phyloP scores from a whole-genome alignment of 345 rosid species.

The Citrus australasica region DNA sequence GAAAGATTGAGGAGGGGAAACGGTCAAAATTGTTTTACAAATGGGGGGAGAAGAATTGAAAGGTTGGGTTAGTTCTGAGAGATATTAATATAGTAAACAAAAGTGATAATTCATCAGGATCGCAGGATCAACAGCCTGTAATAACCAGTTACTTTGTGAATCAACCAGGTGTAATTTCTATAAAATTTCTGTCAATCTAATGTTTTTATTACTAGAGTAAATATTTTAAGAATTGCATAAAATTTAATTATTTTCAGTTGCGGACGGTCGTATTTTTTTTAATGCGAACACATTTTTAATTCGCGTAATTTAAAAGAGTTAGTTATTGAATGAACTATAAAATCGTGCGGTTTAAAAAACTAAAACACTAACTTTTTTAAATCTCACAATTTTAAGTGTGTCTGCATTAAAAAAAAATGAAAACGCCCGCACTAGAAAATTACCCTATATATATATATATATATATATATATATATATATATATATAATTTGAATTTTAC shows the following conservation, averaged over 20 bases:
- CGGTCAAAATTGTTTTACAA: constrained; percentile 6
- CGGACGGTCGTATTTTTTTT: too few species aligned
- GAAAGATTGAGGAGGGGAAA: not conserved
- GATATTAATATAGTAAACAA: not conserved
- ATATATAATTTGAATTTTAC: too few species aligned
- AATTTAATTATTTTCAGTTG: fast-evolving
- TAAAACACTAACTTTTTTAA: fast-evolving
- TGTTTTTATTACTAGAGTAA: too few species aligned
- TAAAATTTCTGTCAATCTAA: too few species aligned
- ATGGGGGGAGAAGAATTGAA: constrained; percentile 2
- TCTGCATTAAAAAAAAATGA: fast-evolving
- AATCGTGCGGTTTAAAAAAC: fast-evolving
- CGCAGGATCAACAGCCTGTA: not conserved
- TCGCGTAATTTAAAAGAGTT: fast-evolving
- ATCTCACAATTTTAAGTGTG: fast-evolving
- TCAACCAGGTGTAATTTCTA: not conserved
- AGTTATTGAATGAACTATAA: too few species aligned
- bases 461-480: too few species aligned
- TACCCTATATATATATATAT: too few species aligned
- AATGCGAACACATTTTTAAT: too few species aligned
- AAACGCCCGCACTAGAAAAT: fast-evolving
- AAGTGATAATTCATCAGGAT: not conserved
- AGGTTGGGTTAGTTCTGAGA: not conserved
- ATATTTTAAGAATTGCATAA: too few species aligned
- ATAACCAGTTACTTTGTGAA: not conserved